Base-by-base conservation (phyloP, 202 grass and related monocot species). In the Elaeis oleifera region DNA sequence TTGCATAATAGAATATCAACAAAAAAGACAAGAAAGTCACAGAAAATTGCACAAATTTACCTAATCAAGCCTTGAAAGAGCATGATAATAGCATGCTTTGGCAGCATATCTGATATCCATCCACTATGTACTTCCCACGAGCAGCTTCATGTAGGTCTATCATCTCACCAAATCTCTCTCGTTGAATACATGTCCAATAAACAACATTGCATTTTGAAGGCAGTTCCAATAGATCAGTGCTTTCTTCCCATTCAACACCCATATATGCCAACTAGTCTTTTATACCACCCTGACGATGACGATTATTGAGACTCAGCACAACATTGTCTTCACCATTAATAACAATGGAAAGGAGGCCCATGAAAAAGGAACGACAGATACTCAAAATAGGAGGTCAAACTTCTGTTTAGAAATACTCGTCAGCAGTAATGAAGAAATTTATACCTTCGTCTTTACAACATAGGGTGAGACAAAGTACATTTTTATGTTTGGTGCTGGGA, bases 401-500 rank as follows among this genome's bases (percentile, higher is more conserved):
- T 48, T 58, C 3, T 4, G 4, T 24, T 24, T 15, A 74, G 20
- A 56, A 5, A 18, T 23, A 76, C n/a, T 24, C 16, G 14, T 59
- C 65, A 20, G 9, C 44, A 31, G 1, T 31, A 31, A 31, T 31
- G 28, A 31, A 31, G 65, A 68, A 56, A 76, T 23, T 52, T 19
- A 15, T 79, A 96, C 91, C 87, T 96, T 96, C 91, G 91, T 96
- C 81, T 88, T 91, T 54, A 96, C 87, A 70, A 88, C 81, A 66
- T 91, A 68, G 15, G 91, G 91, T 58, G 87, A 83, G 28, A 89
- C 87, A 69, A 91, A 88, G 60, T 89, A 91, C 64, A 96, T 88
- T 64, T 88, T 96, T 72, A 87, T 78, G 54, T 85, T 84, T 15
- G 49, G 69, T 91, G 85, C 64, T 88, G 88, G 31, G 81, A 79